Evolutionary conservation across 495 filamentous ascomycete species (phyloP).

Genomic region (Neurospora sp.): DNA sequence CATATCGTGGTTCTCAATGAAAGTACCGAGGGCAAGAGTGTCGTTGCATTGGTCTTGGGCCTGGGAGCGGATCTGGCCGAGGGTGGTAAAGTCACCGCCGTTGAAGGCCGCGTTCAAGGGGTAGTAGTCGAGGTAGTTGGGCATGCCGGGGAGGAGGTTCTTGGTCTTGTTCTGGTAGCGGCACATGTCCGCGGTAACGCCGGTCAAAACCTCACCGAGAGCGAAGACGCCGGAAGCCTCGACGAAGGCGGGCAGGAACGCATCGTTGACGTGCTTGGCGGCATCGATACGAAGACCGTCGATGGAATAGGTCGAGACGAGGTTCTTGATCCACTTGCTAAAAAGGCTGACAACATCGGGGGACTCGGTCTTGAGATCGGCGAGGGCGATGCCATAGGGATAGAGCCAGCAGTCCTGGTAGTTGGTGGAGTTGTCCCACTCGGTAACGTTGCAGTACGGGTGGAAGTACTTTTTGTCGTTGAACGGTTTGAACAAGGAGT

Average conservation of each 20-base stretch:
- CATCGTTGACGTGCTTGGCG: constrained; percentile 59
- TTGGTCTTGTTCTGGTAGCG: constrained; percentile 16
- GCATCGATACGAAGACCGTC: constrained; percentile 75
- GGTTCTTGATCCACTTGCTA: constrained; percentile 52
- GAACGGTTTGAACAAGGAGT: constrained; percentile 57
- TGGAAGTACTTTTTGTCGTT: constrained; percentile 59
- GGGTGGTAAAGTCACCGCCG: constrained; percentile 12
- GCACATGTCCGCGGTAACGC: constrained; percentile 17
- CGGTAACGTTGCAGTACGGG: constrained; percentile 49
- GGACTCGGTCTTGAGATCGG: constrained; percentile 59
- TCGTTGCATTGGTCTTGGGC: constrained; percentile 19
- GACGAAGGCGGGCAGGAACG: constrained; percentile 56
- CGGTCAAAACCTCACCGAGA: constrained; percentile 50
- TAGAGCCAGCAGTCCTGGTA: constrained; percentile 56
- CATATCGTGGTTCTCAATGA: constrained; percentile 74
- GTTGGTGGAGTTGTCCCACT: constrained; percentile 46
- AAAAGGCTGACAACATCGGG: constrained; percentile 43
- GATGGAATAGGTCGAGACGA: constrained; percentile 64
- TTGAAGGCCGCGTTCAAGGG: constrained; percentile 37
- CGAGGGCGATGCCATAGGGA: constrained; percentile 43
- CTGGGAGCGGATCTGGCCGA: constrained; percentile 9
- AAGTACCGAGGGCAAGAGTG: constrained; percentile 42
- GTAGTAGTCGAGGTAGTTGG: constrained; percentile 60
- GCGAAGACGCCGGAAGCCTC: constrained; percentile 61
- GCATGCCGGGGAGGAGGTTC: constrained; percentile 54